Base-by-base conservation (phyloP, 305 asterid species). In the Fraxinus platypoda region DNA sequence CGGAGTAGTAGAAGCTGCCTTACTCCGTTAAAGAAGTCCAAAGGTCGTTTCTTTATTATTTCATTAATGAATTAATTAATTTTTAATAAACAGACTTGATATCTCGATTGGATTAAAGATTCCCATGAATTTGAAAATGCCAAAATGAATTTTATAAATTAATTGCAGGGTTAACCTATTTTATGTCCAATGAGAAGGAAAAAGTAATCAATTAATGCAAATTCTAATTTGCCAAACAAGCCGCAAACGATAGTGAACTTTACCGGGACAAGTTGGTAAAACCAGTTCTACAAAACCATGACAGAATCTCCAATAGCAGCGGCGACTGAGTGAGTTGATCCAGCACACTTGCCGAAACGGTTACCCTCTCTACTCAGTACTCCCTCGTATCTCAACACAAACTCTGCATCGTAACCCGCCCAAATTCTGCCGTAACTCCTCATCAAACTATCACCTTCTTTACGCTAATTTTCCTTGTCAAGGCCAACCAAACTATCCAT, bases 401-500 rank as follows among this genome's bases (percentile, higher is more conserved):
- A 38, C 13, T 43, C 54, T 11, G 59, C 59, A 15, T 15, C 6
- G 59, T 49, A 13, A 49, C 7, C 7, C 21, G 19, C 5, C 66
- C 66, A 54, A 54, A n/a, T 17, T 54, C 66, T 23, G 26, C 3
- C 26, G 26, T 6, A 54, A 54, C 3, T n/a, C 64, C 64, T 54
- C 26, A 54, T 54, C 66, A 54, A 19, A 54, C 62, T 54, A 17
- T 49, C 62, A 17, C 21, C 23, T 49, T 49, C 21, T 49, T 49
- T 1, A 54, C 0, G 26, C 25, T 19, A 7, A 54, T 19, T 54
- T 54, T 54, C 66, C 25, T 19, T 54, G 26, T 54, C 66, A 52
- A 79, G 25, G 3, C 70, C 70, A 38, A 75, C 80, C 57, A 66
- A 75, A 9, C 74, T 35, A 54, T 52, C 74, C 31, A 49, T 74